Evolutionary conservation across 2,329 filamentous ascomycete genomes (phyloP), one percentile per base, ranked within the genome.

Genomic region (Cladosporium sp.): DNA sequence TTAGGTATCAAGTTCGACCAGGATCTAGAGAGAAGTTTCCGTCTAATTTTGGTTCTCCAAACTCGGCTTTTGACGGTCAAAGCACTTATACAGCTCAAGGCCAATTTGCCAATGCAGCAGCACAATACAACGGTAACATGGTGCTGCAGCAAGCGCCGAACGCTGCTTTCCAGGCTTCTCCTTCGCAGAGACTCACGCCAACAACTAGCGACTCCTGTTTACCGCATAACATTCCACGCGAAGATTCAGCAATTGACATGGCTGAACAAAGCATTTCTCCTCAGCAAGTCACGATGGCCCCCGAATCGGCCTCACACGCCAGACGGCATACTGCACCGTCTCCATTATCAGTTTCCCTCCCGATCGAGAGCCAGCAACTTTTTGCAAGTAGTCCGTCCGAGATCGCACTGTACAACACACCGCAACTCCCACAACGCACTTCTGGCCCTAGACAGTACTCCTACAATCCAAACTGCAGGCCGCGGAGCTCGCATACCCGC

Each of bases 311-410:
- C 13, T 6, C 22, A 11, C 16, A 13, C 19, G 7, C 20, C 20
- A 9, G n/a, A 41, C 13, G 20, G 16, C 43, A 53, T 48, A 22
- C 51, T 32, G 62, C 59, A 41, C 13, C 32, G 1, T n/a, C 8
- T 60, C 74, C 75, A 7, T 66, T 80, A 49, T 75, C 73, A 1
- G 71, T 73, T 27, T 67, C 71, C 3, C 63, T 81, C 19, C 77
- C 78, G 19, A 61, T 71, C 2, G 74, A 80, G 54, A 70, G 75
- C 1, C 77, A 80, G 59, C 74, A 77, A 58, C 65, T 81, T 15
- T 64, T 81, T 5, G 74, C 54, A 15, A 52, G 51, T 7, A 43
- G 72, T 9, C 47, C 45, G 5, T 13, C 11, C 12, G 18, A 18
- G 11, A 22, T 33, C 9, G 19, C 22, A 4, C 18, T 38, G 18